These are phyloP conservation scores for Penicillium sp. DNA, from an alignment of 2,329 filamentous ascomycete species.

Conservation along the genomic window DNA sequence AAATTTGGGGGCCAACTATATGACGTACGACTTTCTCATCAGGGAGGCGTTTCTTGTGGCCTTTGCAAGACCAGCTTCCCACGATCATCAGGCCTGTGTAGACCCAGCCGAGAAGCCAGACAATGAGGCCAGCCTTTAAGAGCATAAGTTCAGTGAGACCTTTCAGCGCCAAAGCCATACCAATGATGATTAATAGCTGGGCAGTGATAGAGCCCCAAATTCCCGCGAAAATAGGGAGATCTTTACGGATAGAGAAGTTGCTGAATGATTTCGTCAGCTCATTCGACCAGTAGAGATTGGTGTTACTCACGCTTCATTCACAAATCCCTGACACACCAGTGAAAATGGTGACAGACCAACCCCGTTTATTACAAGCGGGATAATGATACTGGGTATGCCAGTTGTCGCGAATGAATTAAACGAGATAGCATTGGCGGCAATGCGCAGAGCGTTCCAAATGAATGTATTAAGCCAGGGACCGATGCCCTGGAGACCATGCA, in stretches of 20 bases:
- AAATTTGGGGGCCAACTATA: no score
- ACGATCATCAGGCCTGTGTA: background rate
- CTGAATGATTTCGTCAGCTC: background rate
- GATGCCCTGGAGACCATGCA: constrained; percentile 7
- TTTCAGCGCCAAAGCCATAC: constrained; percentile 8
- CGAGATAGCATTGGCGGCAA: constrained; percentile 11
- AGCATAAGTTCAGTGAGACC: background rate
- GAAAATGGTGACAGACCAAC: constrained; percentile 13
- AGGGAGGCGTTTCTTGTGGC: background rate
- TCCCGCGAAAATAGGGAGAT: constrained; percentile 2
- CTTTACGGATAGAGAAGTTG: constrained; percentile 13
- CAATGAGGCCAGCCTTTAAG: constrained; percentile 4
- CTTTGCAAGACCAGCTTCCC: background rate
- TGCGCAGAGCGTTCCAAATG: constrained; percentile 6
- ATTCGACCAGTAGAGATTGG: background rate
- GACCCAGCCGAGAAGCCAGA: constrained; percentile 11
- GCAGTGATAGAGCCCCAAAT: constrained; percentile 4
- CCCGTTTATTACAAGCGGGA: constrained; percentile 6
- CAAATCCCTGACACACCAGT: constrained; percentile 9
- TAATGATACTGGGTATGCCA: constrained; percentile 3
- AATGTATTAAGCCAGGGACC: constrained; percentile 9
- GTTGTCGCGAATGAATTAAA: constrained; percentile 7
- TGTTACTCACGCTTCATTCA: constrained; percentile 10
- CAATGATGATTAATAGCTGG: constrained; percentile 9
- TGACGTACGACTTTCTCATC: constrained; percentile 4